Percentiles rank a stretch among this genome's conserved stretches.
These are phyloP conservation scores for Schoenoplectus triqueter DNA, from an alignment of 202 grass and related monocot genomes.

Conservation along the genomic window DNA sequence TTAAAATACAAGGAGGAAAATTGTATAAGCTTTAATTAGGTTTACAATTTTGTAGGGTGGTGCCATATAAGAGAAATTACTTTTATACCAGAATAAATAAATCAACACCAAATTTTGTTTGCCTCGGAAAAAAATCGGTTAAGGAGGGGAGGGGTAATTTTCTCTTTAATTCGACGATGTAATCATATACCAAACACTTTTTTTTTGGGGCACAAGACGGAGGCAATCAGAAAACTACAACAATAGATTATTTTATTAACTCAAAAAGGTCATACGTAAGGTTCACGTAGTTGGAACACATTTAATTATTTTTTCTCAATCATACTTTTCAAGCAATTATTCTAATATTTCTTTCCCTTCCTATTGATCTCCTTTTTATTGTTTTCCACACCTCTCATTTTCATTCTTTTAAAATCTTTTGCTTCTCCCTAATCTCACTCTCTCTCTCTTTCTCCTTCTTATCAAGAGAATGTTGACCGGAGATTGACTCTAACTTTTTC, in stretches of 20 bases:
- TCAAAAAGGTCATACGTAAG: slow-evolving; percentile 30
- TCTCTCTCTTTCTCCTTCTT: slow-evolving; percentile 25
- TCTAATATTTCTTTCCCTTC: slow-evolving; percentile 42
- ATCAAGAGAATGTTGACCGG: slow-evolving; percentile 20
- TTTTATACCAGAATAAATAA: too few species aligned
- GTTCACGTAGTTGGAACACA: slow-evolving; percentile 17
- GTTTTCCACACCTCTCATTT: not conserved
- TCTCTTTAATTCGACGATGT: not conserved
- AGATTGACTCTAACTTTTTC: slow-evolving; percentile 19
- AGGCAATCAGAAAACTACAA: not conserved
- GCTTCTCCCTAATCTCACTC: not conserved
- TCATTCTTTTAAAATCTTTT: slow-evolving; percentile 23
- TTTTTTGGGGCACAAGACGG: not conserved
- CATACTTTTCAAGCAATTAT: slow-evolving; percentile 36
- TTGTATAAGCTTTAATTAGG: not conserved
- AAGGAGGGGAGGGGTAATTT: too few species aligned
- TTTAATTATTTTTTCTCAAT: slow-evolving; percentile 38
- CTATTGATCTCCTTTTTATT: slow-evolving; percentile 30
- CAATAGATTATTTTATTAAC: slow-evolving; percentile 19
- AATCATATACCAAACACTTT: not conserved
- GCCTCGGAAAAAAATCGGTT: too few species aligned
- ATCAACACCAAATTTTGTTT: too few species aligned
- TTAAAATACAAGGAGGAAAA: too few species aligned
- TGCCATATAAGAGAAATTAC: not conserved
- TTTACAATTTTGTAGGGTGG: not conserved